A percentile compares a stretch with the other conserved stretches of the same genome.
phyloP scores from a whole-genome alignment of 148 eudicot species.

The Chenopodium album region DNA sequence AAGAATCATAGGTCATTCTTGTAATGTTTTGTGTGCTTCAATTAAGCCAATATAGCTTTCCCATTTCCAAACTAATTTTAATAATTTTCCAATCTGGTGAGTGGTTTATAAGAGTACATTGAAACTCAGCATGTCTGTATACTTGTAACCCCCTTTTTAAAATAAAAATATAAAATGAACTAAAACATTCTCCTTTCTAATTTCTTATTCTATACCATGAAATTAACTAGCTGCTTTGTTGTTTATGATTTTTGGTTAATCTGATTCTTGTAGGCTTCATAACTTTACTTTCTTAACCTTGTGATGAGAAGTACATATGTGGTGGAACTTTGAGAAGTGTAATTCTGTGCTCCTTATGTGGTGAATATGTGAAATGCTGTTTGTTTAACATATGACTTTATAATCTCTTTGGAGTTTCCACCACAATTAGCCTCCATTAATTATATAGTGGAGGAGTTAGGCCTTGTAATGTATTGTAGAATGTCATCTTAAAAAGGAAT shows the following conservation, averaged over 20 bases:
- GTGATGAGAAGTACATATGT: not conserved
- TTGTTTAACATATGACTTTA: not conserved
- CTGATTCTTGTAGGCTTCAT: too few species aligned
- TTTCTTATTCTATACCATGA: too few species aligned
- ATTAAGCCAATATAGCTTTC: not conserved
- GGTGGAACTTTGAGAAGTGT: not conserved
- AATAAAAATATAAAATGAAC: too few species aligned
- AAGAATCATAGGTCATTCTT: too few species aligned
- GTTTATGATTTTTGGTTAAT: too few species aligned
- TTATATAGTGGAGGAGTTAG: too few species aligned
- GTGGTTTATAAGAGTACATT: not conserved
- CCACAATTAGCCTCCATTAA: too few species aligned
- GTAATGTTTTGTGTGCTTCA: not conserved
- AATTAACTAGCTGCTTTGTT: too few species aligned
- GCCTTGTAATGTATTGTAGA: not conserved
- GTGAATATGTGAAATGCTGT: not conserved
- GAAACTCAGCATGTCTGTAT: not conserved
- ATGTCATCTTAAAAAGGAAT: not conserved
- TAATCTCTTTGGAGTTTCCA: too few species aligned
- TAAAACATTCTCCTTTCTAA: too few species aligned
- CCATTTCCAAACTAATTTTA: not conserved
- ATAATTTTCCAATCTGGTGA: not conserved
- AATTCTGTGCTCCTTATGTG: not conserved
- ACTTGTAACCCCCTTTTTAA: too few species aligned
- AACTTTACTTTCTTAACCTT: too few species aligned